Evolutionary conservation across 441 rosid species (phyloP), one percentile per base, ranked within the genome.

Genomic region (Theobroma grandiflorum): DNA sequence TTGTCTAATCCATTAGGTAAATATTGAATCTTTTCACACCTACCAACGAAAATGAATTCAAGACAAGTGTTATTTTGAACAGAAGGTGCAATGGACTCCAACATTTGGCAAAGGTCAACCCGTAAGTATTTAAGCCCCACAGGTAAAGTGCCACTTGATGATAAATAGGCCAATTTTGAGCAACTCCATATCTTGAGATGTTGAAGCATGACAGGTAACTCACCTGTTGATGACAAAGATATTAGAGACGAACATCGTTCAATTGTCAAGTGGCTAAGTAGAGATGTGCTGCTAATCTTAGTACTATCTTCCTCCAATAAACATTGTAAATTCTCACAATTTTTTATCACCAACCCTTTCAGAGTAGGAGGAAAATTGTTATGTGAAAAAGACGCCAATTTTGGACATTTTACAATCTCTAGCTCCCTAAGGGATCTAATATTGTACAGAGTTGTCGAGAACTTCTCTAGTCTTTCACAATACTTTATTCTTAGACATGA

Each of bases 121-220:
- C 18, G 12, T 4, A 72, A 62, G 62, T 50, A 42, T 16, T 50
- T 71, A 16, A 71, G 61, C 61, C 75, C 61, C 26, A 50, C 16
- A 50, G 75, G 61, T 33, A 71, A 37, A 15, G 8, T 15, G 31
- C 61, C 75, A 33, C 75, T 71, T 33, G 62, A 52, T 10, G 75
- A 72, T 52, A 72, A 52, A 52, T 35, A 18, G 5, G 26, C 31
- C 61, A 72, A 35, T 7, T 72, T 76, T 22, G 7, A 2, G 37
- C 78, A 83, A 64, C 57, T 52, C 47, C 57, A 8, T 1, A 83
- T 76, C 57, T 71, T 70, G n/a, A 79, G 71, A 12, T 11, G 74
- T 49, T 37, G 81, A 11, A 83, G 80, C 0, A 52, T 65, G n/a
- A 63, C 22, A 33, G 80, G 74, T 77, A 77, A 42, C 35, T 50